Evolutionary conservation across 139 green algal species (phyloP).

Genomic region (Ettlia oleoabundans): DNA sequence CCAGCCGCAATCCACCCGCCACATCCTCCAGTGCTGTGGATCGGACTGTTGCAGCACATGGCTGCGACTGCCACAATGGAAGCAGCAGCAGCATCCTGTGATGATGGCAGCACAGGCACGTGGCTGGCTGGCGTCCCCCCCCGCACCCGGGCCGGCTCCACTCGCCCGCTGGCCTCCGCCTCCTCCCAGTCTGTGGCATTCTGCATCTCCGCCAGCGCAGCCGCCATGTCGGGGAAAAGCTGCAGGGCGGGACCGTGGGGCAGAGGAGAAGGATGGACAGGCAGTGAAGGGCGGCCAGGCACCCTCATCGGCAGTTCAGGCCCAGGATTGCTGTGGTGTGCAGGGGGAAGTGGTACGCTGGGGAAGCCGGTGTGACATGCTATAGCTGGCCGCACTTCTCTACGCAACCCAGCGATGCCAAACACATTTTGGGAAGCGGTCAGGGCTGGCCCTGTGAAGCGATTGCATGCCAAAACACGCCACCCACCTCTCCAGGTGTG

Average conservation of each 20-base stretch:
- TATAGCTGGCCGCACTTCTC: too few species aligned
- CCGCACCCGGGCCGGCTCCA: conserved; percentile 58
- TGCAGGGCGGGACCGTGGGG: background rate
- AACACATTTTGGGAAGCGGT: background rate
- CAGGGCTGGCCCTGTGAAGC: background rate
- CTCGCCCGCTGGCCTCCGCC: conserved; percentile 75
- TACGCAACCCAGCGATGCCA: too few species aligned
- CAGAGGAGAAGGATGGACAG: background rate
- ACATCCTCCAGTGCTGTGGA: too few species aligned
- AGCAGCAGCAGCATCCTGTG: too few species aligned
- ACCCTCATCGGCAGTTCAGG: too few species aligned
- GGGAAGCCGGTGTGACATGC: too few species aligned
- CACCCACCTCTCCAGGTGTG: conserved; percentile 36
- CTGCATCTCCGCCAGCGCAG: conserved; percentile 64
- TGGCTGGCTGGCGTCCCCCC: background rate
- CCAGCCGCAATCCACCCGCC: too few species aligned
- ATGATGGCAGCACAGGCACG: background rate
- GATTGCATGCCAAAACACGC: background rate
- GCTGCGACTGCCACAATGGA: too few species aligned
- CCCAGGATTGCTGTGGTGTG: too few species aligned
- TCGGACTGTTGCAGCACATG: too few species aligned
- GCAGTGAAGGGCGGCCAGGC: background rate
- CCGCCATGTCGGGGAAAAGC: conserved; percentile 51
- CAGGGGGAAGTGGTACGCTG: too few species aligned
- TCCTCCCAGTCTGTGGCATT: conserved; percentile 83